These are phyloP conservation scores for Eucalyptus cladocalyx DNA, from an alignment of 345 rosid genomes.

Conservation along the genomic window DNA sequence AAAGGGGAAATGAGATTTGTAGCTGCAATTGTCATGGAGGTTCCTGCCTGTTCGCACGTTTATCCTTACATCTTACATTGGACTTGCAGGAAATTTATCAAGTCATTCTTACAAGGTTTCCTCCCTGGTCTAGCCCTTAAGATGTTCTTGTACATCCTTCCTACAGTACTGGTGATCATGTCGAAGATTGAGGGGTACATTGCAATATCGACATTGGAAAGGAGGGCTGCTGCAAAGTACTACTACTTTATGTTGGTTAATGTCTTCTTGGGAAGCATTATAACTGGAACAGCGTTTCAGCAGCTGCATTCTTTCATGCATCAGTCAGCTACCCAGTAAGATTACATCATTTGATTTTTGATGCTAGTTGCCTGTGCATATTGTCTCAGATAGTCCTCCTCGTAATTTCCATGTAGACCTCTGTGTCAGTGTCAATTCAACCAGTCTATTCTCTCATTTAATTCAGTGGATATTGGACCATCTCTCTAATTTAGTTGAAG, in stretches of 20 bases:
- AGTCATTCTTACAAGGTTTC: slow-evolving; percentile 97
- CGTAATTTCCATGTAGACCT: not conserved
- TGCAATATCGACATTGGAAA: slow-evolving; percentile 62
- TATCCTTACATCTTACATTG: not conserved
- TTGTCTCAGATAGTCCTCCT: not conserved
- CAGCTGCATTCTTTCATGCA: slow-evolving; percentile 85
- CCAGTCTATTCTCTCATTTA: not conserved
- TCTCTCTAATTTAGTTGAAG: not conserved
- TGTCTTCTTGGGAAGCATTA: slow-evolving; percentile 92
- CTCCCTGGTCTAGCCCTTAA: slow-evolving; percentile 96
- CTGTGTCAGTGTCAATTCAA: not conserved
- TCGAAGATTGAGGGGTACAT: slow-evolving; percentile 90
- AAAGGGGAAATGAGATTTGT: not conserved
- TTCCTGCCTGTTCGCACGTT: not conserved
- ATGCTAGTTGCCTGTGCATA: not conserved
- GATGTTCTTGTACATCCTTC: slow-evolving; percentile 73
- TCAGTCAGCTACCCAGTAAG: slow-evolving; percentile 90
- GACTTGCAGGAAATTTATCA: slow-evolving; percentile 68
- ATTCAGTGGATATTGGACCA: not conserved
- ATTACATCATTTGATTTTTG: not conserved
- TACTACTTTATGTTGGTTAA: slow-evolving; percentile 96
- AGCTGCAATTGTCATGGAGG: not conserved
- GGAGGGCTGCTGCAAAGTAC: slow-evolving; percentile 83
- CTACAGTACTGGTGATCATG: slow-evolving; percentile 67
- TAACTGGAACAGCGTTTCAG: slow-evolving; percentile 89